phyloP scores from a whole-genome alignment of 2,329 filamentous ascomycete genomes.

The Aaosphaeria arxii region DNA sequence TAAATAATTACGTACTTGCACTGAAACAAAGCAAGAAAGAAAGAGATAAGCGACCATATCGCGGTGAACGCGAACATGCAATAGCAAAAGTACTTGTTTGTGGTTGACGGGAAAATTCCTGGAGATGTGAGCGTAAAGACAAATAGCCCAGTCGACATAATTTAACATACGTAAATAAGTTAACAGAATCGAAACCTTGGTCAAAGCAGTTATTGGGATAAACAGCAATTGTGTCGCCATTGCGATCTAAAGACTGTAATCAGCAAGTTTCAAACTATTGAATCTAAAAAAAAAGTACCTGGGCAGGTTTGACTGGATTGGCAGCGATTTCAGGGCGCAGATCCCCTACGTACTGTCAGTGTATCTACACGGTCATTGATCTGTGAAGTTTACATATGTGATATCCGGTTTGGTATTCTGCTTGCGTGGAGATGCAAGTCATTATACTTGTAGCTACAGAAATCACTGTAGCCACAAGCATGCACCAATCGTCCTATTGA shows the following conservation, averaged over 20 bases:
- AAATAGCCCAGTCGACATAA: constrained; percentile 1
- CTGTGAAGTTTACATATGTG: constrained; percentile 17
- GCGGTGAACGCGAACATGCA: constrained; percentile 20
- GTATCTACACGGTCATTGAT: background rate
- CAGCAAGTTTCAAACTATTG: too few species aligned
- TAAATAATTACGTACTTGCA: constrained; percentile 19
- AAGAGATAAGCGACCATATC: constrained; percentile 13
- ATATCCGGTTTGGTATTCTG: constrained; percentile 25
- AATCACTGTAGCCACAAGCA: constrained; percentile 20
- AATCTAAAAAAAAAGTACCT: constrained; percentile 4
- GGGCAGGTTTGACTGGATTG: constrained; percentile 14
- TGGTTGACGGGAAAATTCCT: constrained; percentile 24
- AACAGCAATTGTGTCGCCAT: constrained; percentile 22
- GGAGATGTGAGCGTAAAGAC: background rate
- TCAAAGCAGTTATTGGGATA: constrained; percentile 19
- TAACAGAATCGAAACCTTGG: constrained; percentile 24
- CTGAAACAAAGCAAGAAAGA: constrained; percentile 26
- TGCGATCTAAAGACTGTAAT: constrained; percentile 13
- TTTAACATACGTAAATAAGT: constrained; percentile 14
- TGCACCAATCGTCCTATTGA: constrained; percentile 23
- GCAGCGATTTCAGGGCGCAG: constrained; percentile 12
- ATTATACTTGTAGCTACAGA: constrained; percentile 23
- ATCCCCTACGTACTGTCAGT: constrained; percentile 12
- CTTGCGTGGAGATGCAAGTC: constrained; percentile 20
- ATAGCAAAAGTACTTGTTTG: constrained; percentile 27